Conservation (phyloP, 371 early-diverging fungal genomes). For the Umbelopsis sp. region DNA sequence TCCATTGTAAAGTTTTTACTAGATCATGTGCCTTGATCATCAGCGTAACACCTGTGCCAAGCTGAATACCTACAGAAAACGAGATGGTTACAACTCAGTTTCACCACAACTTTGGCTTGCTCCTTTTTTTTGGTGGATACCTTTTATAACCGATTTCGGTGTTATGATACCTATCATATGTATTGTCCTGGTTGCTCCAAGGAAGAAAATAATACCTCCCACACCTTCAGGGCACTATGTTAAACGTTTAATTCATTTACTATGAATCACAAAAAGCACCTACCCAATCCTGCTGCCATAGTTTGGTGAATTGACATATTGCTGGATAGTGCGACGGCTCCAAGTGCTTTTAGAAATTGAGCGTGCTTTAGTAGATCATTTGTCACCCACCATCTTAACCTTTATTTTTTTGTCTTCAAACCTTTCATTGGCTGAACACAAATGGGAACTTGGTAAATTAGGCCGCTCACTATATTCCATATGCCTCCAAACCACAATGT, state of each 20-base stretch:
- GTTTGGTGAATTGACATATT: slow-evolving; percentile 72
- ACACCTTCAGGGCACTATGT: slow-evolving; percentile 49
- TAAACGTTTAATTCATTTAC: too few species aligned
- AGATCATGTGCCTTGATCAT: slow-evolving; percentile 75
- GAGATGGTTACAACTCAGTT: background rate
- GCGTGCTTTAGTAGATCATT: background rate
- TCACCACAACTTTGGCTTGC: background rate
- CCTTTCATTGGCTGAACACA: slow-evolving; percentile 89
- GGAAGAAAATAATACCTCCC: slow-evolving; percentile 63
- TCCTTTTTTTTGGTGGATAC: slow-evolving; percentile 28
- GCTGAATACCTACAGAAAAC: slow-evolving; percentile 62
- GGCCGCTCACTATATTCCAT: slow-evolving; percentile 84
- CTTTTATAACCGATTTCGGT: slow-evolving; percentile 80
- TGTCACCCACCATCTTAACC: background rate
- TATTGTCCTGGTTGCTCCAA: slow-evolving; percentile 77
- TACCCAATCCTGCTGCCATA: slow-evolving; percentile 74
- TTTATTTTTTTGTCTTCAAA: slow-evolving; percentile 20
- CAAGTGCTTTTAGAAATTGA: slow-evolving; percentile 62
- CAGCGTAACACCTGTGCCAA: slow-evolving; percentile 83
- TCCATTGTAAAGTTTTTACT: slow-evolving; percentile 38
- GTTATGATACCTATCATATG: slow-evolving; percentile 71
- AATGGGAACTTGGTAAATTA: slow-evolving; percentile 82
- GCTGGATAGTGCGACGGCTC: slow-evolving; percentile 78
- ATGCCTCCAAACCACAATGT: slow-evolving; percentile 88
- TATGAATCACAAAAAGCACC: background rate